phyloP scores from a whole-genome alignment of 805 yeast species.

The Wickerhamomyces pijperi region DNA sequence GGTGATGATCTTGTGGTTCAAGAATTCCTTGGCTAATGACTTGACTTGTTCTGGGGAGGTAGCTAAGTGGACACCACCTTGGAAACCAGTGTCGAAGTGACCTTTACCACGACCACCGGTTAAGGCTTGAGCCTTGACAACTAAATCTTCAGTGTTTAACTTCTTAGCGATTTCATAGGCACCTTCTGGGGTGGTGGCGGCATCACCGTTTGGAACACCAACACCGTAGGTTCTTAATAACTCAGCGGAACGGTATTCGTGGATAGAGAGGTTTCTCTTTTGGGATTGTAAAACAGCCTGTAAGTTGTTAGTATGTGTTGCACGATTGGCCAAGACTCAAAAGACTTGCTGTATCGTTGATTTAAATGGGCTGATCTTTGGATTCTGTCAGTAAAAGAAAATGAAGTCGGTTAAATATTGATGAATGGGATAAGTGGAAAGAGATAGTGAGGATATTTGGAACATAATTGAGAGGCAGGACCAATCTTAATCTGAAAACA shows the following conservation, averaged over 20 bases:
- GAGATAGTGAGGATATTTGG: too few relatives aligned
- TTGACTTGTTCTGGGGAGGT: constrained; percentile 77
- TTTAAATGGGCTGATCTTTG: too few relatives aligned
- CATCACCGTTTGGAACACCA: constrained; percentile 84
- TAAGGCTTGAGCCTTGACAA: constrained; percentile 94
- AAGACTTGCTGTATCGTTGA: too few relatives aligned
- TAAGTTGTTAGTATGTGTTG: constrained; percentile 2
- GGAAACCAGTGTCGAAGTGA: constrained; percentile 86
- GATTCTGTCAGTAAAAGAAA: too few relatives aligned
- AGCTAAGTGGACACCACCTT: constrained; percentile 93
- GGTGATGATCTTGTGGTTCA: constrained; percentile 87
- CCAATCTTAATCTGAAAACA: too few relatives aligned
- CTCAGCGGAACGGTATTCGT: constrained; percentile 92
- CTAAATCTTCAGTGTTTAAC: constrained; percentile 71
- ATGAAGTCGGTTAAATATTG: too few relatives aligned
- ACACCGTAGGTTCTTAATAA: constrained; percentile 72
- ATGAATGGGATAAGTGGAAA: too few relatives aligned
- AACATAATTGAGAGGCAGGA: too few relatives aligned
- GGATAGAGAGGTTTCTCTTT: constrained; percentile 76
- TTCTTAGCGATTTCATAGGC: constrained; percentile 76
- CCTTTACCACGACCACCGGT: constrained; percentile 99
- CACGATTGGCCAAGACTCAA: too few relatives aligned
- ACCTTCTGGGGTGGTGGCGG: constrained; percentile 82
- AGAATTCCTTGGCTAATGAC: constrained; percentile 80
- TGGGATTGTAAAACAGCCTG: constrained; percentile 12